Conservation (phyloP, 768 basidiomycete species). For the Leccinellum rugosiceps region DNA sequence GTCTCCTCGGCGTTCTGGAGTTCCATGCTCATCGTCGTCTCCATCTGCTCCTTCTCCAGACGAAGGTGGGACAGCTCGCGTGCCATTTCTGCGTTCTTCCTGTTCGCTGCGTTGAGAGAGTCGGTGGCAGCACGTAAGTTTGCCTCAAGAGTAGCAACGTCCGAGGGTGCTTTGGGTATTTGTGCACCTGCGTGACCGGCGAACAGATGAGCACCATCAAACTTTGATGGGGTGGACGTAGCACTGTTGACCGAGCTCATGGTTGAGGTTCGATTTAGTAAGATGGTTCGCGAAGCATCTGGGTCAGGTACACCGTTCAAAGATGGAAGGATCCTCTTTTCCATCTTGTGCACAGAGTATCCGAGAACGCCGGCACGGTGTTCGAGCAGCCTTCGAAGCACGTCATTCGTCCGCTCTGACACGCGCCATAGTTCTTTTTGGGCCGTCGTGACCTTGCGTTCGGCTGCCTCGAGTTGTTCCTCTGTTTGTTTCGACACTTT, state of each 20-base stretch:
- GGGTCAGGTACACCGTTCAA: constrained; percentile 32
- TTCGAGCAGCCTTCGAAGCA: constrained; percentile 65
- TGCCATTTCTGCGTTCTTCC: constrained; percentile 58
- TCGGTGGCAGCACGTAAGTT: constrained; percentile 61
- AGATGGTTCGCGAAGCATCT: constrained; percentile 50
- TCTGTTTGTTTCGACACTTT: constrained; percentile 60
- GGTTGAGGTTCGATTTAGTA: constrained; percentile 48
- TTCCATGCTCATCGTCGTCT: constrained; percentile 63
- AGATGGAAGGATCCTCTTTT: constrained; percentile 44
- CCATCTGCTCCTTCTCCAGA: constrained; percentile 67
- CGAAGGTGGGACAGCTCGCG: constrained; percentile 59
- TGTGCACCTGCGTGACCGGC: constrained; percentile 75
- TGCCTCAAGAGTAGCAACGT: constrained; percentile 56
- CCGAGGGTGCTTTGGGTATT: constrained; percentile 44
- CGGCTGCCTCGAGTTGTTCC: constrained; percentile 73
- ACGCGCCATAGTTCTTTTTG: constrained; percentile 72
- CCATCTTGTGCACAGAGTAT: constrained; percentile 63
- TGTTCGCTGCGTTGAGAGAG: constrained; percentile 54
- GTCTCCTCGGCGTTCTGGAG: constrained; percentile 66
- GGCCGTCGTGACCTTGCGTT: constrained; percentile 62
- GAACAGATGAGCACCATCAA: constrained; percentile 83
- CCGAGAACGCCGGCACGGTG: constrained; percentile 84
- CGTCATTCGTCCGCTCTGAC: constrained; percentile 60
- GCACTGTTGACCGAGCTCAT: constrained; percentile 48
- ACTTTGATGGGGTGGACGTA: constrained; percentile 51